Evolutionary conservation across 1,284 basidiomycete species (phyloP), one percentile per base, ranked within the genome.

Genomic region (Meira miltonrushii): DNA sequence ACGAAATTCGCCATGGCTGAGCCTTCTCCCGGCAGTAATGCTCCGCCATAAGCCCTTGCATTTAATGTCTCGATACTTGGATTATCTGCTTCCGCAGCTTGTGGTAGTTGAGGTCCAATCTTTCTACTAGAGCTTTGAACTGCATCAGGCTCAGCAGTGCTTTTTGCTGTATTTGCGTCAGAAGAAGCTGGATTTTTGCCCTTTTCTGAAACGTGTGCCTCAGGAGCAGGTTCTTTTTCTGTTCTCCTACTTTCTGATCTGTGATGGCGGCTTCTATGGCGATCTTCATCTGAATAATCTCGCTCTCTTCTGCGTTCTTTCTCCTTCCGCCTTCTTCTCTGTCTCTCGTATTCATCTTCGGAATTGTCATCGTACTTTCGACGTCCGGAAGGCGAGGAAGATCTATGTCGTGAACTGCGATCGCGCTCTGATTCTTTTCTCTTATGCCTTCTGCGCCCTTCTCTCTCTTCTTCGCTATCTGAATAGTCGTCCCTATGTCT

Each of bases 1-100:
- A 95, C 84, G 83, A 89, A 99, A 37, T 90, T 88, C 3, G 92
- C 92, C 92, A 98, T 97, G 28, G 94, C 94, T 60, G 87, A 87
- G 51, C 92, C 94, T 82, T 99, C 94, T 58, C 94, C 95, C 1
- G 90, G 89, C 8, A 93, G 84, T 43, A 98, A 84, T 5, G 89
- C 87, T 54, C 89, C 85, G 62, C 91, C 90, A 77, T 91, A 84
- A 2, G 61, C 61, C 40, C 63, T 59, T 19, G 64, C 65, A 25
- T 7, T 46, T 19, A 15, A 10, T 47, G 15, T 41, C 46, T 47
- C 54, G n/a, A n/a, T 8, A 41, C 25, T 10, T 41, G 54, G 44
- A 19, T 25, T 38, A 62, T 12, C 37, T 21, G 8, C 39, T 12
- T 28, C 57, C 8, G 49, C 46, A 11, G 15, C 47, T 21, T 38